Percentiles rank a stretch among this genome's conserved stretches.
These are phyloP conservation scores for Coniochaeta prunicola DNA, from an alignment of 2,329 filamentous ascomycete genomes.

Conservation along the genomic window DNA sequence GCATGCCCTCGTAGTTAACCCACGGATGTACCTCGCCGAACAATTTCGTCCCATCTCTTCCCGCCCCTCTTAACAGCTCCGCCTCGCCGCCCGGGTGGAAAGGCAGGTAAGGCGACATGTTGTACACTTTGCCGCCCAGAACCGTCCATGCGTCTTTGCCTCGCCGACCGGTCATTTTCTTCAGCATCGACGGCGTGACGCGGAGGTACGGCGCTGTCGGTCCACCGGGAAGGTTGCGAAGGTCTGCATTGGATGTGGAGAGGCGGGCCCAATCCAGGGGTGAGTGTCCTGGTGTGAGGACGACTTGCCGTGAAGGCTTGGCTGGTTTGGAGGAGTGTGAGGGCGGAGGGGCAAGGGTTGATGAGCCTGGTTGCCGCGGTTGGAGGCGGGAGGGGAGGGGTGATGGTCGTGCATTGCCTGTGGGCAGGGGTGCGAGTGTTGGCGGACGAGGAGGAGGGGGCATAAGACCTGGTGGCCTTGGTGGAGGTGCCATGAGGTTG, in stretches of 20 bases:
- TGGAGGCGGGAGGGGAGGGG: slow-evolving; percentile 33
- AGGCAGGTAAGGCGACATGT: slow-evolving; percentile 79
- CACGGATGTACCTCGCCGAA: slow-evolving; percentile 64
- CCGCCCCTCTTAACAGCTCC: slow-evolving; percentile 60
- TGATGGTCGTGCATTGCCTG: slow-evolving; percentile 14
- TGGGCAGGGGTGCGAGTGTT: slow-evolving; percentile 14
- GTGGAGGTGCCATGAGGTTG: slow-evolving; percentile 34
- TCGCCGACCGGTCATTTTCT: slow-evolving; percentile 70
- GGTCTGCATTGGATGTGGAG: slow-evolving; percentile 51
- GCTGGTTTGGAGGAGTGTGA: slow-evolving; percentile 42
- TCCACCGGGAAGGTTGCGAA: slow-evolving; percentile 50
- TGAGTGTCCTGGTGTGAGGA: slow-evolving; percentile 83
- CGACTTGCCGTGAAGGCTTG: slow-evolving; percentile 62
- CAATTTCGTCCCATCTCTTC: slow-evolving; percentile 52
- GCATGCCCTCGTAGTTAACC: slow-evolving; percentile 68
- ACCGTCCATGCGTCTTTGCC: slow-evolving; percentile 87
- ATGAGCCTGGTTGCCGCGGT: slow-evolving; percentile 19
- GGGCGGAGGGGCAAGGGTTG: slow-evolving; percentile 46
- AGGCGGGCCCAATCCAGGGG: slow-evolving; percentile 94
- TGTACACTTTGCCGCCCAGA: slow-evolving; percentile 87
- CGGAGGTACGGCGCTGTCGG: slow-evolving; percentile 50
- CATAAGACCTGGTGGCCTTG: slow-evolving; percentile 9
- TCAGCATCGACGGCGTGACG: slow-evolving; percentile 77
- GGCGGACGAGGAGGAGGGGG: slow-evolving; percentile 11
- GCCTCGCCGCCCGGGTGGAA: slow-evolving; percentile 86